Percentiles rank a stretch among this genome's conserved stretches.
Evolutionary conservation across 441 rosid genomes (phyloP).

Genomic region (Erodium chrysanthum): DNA sequence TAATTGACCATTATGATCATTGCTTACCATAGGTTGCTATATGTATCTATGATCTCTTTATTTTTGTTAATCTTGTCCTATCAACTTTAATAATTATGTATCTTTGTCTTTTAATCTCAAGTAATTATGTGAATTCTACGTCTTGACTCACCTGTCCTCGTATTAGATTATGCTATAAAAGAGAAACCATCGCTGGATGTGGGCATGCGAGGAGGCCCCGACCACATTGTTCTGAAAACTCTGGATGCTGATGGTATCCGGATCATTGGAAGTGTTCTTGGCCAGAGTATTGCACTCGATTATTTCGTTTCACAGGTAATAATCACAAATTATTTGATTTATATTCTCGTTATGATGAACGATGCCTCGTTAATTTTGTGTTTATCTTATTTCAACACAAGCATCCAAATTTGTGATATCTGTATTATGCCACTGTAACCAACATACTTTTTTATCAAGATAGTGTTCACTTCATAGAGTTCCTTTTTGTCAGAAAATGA

Average conservation of each 20-base stretch:
- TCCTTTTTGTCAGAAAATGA: no score
- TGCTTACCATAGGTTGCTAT: no score
- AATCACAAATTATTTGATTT: not conserved
- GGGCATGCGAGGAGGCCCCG: slow-evolving; percentile 84
- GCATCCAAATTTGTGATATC: no score
- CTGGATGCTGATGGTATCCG: slow-evolving; percentile 79
- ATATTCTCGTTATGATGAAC: not conserved
- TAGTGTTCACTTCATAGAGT: no score
- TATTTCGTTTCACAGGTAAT: slow-evolving; percentile 87
- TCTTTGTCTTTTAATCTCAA: not conserved
- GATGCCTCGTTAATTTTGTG: not conserved
- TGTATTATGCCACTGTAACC: no score
- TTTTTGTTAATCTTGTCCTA: no score
- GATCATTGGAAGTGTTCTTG: slow-evolving; percentile 83
- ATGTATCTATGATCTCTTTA: no score
- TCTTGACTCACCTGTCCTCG: slow-evolving; percentile 13
- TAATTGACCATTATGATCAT: no score
- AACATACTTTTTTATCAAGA: no score
- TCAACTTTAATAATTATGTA: no score
- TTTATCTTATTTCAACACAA: no score
- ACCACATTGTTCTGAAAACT: slow-evolving; percentile 56
- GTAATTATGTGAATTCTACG: not conserved
- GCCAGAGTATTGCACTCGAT: slow-evolving; percentile 87
- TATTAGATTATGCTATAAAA: slow-evolving; percentile 70
- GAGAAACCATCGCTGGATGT: slow-evolving; percentile 59